Conservation (phyloP, 345 rosid genomes). For the Citrus hindsii region DNA sequence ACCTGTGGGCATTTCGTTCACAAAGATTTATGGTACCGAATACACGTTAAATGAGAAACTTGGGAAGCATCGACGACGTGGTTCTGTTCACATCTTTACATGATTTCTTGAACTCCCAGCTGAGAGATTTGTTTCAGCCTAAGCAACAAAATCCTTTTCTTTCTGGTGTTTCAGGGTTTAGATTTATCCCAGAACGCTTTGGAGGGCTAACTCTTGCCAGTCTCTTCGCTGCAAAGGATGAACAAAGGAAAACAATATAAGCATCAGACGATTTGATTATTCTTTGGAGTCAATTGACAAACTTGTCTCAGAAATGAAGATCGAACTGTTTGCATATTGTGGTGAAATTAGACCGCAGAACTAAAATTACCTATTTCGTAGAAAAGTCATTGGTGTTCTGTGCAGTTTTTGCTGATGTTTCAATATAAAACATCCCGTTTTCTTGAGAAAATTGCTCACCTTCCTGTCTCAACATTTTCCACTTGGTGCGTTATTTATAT, state of each 20-base stretch:
- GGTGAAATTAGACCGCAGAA: not conserved
- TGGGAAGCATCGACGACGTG: not conserved
- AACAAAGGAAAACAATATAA: not conserved
- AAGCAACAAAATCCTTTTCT: slow-evolving; percentile 44
- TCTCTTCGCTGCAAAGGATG: slow-evolving; percentile 44
- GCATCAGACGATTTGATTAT: not conserved
- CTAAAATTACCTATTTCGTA: slow-evolving; percentile 54
- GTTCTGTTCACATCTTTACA: not conserved
- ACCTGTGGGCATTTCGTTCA: not conserved
- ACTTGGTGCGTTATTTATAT: not conserved
- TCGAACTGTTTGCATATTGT: not conserved
- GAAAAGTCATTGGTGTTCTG: slow-evolving; percentile 66
- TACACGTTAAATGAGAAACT: not conserved
- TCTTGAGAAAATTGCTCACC: slow-evolving; percentile 61
- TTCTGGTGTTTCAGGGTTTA: slow-evolving; percentile 29
- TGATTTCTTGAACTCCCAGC: not conserved
- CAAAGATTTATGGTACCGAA: not conserved
- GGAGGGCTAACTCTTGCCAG: slow-evolving; percentile 39
- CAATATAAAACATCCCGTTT: slow-evolving; percentile 53
- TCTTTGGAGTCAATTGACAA: not conserved
- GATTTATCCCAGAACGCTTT: slow-evolving; percentile 38
- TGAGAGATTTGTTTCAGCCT: slow-evolving; percentile 21
- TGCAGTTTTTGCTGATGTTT: slow-evolving; percentile 71
- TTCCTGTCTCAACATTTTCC: slow-evolving; percentile 33
- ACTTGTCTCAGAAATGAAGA: not conserved